Conservation (phyloP, 2,329 filamentous ascomycete genomes). For the Colletotrichum liriopes region DNA sequence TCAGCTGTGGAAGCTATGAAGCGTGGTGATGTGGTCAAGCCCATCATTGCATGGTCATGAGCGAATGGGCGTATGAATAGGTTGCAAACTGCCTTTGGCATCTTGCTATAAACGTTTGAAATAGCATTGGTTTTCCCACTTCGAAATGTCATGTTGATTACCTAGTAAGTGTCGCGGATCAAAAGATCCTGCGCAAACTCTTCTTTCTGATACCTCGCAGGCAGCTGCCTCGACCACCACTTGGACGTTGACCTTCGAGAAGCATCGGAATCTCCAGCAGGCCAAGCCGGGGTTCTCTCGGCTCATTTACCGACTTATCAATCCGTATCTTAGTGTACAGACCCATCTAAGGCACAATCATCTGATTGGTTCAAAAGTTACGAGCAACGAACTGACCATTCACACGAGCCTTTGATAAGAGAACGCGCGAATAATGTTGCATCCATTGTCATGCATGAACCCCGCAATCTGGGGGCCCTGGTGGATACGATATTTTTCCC, state of each 20-base stretch:
- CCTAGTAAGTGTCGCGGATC: background rate
- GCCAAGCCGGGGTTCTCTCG: constrained; percentile 1
- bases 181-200: background rate
- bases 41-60: constrained; percentile 41
- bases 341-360: no score
- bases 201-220: background rate
- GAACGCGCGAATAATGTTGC: constrained; percentile 17
- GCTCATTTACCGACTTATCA: constrained; percentile 2
- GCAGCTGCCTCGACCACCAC: background rate
- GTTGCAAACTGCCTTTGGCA: background rate
- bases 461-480: constrained; percentile 12
- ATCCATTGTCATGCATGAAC: constrained; percentile 8
- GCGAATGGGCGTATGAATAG: background rate
- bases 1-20: constrained; percentile 53
- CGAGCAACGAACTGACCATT: constrained; percentile 11
- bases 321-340: background rate
- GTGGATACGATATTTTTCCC: constrained; percentile 5
- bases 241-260: background rate
- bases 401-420: constrained; percentile 11
- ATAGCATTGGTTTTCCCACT: background rate
- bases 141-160: background rate
- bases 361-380: constrained; percentile 8
- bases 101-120: no score
- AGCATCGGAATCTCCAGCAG: background rate
- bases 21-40: constrained; percentile 37